phyloP scores from a whole-genome alignment of 768 basidiomycete genomes.

The Amanita pseudoporphyria region DNA sequence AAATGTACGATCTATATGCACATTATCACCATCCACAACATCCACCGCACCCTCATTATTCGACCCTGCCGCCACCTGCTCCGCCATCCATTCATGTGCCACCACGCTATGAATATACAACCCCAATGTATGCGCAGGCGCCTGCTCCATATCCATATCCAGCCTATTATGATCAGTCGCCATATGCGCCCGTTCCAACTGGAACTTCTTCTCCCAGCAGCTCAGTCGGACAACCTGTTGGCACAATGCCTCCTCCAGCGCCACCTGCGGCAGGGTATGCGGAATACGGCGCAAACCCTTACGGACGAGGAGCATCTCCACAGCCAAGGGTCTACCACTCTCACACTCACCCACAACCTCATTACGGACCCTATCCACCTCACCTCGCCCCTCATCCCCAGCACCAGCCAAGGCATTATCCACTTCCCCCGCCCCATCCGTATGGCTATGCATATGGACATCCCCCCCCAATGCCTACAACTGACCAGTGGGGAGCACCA shows the following conservation, averaged over 20 bases:
- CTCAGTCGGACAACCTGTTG: background rate
- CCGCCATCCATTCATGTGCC: slow-evolving; percentile 13
- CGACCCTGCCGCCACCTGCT: slow-evolving; percentile 16
- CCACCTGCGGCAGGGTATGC: slow-evolving; percentile 5
- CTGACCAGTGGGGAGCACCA: slow-evolving; percentile 4
- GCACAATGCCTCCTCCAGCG: slow-evolving; percentile 9
- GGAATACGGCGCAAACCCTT: background rate
- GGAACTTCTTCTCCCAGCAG: background rate
- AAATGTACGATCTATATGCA: slow-evolving; percentile 13
- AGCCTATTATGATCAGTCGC: slow-evolving; percentile 15
- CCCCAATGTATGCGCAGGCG: slow-evolving; percentile 17
- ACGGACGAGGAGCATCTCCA: slow-evolving; percentile 6
- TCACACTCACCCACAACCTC: slow-evolving; percentile 10
- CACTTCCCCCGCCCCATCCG: slow-evolving; percentile 14
- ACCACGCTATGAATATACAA: slow-evolving; percentile 20
- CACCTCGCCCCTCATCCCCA: slow-evolving; percentile 9
- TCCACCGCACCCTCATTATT: slow-evolving; percentile 14
- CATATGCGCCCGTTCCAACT: slow-evolving; percentile 11
- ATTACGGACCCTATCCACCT: slow-evolving; percentile 9
- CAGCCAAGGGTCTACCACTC: slow-evolving; percentile 11
- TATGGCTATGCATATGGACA: slow-evolving; percentile 18
- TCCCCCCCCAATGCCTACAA: slow-evolving; percentile 12
- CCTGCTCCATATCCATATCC: slow-evolving; percentile 16
- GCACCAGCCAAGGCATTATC: slow-evolving; percentile 15
- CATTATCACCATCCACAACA: slow-evolving; percentile 13